Base-by-base conservation (phyloP, 345 rosid genomes). In the Citrus maxima region DNA sequence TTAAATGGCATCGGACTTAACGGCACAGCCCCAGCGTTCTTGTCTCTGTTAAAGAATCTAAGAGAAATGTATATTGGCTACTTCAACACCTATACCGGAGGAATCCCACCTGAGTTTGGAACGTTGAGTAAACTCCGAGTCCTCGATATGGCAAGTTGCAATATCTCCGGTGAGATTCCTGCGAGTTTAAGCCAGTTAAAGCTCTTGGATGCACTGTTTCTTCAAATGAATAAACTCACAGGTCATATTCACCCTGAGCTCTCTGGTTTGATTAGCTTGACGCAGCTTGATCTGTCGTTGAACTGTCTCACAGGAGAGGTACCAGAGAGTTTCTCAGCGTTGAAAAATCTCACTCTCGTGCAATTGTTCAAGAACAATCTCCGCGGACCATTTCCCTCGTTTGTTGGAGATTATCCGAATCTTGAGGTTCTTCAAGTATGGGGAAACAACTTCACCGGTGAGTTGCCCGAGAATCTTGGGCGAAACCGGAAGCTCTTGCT, bases 201-300 rank as follows among this genome's bases (percentile, higher is more conserved):
- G 69, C 83, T 81, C 54, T 80, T 95, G 68, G 30, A 90, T 51
- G 2, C 89, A 1, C 51, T 95, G 85, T 95, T 93, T 70, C 96
- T 95, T 35, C 97, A 92, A 12, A 1, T 85, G 55, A 95, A 93
- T 80, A 84, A 74, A 21, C 88, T 95, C 42, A 85, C 93, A 32
- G 99, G 98, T 28, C 32, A n/a, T 10, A 87, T 95, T 4, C 99
- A 97, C 7, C 73, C 93, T 0, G 92, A 95, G 74, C 87, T 95
- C 4, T 91, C 97, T 10, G 87, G 82, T 77, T 77, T 95, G 70
- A 22, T 80, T 67, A 88, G 90, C 73, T 85, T 95, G 80, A 83
- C 85, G 72, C 88, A 92, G 4, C 91, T 93, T 10, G 99, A 95
- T 73, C 83, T 92, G 6, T 95, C 97, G 1, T 65, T 81, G 10